Evolutionary conservation across 108 stramenopile species (phyloP).

Genomic region (Skeletonema grethae): DNA sequence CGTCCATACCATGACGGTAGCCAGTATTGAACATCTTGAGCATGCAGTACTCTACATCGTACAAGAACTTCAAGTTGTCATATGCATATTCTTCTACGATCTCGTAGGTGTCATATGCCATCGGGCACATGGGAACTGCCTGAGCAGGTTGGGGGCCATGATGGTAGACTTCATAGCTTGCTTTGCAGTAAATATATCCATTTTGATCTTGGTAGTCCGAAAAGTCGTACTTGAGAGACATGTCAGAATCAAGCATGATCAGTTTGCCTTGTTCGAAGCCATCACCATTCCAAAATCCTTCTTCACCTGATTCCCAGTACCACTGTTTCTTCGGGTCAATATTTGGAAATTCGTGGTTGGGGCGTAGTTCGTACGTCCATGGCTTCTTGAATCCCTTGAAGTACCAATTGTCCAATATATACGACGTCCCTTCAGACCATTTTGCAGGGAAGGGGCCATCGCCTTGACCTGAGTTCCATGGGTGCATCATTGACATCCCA

Average conservation of each 20-base stretch:
- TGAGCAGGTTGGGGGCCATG: neutral
- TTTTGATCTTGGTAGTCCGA: constrained; percentile 4
- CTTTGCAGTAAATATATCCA: constrained; percentile 3
- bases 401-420: constrained; percentile 23
- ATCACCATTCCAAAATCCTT: neutral
- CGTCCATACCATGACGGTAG: constrained; percentile 10
- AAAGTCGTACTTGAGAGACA: constrained; percentile 3
- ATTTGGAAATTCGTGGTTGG: neutral
- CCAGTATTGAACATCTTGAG: constrained; percentile 26
- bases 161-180: neutral
- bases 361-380: neutral
- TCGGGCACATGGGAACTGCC: constrained; percentile 4
- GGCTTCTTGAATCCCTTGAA: constrained; percentile 6
- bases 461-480: constrained; percentile 48
- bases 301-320: neutral
- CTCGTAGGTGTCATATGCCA: constrained; percentile 15
- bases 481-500: constrained; percentile 39
- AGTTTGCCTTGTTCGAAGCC: neutral
- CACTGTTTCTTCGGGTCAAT: neutral
- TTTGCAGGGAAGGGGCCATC: constrained; percentile 34
- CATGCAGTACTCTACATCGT: constrained; percentile 18
- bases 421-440: constrained; percentile 12
- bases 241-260: constrained; percentile 4
- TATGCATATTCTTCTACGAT: constrained; percentile 9
- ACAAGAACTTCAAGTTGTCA: constrained; percentile 20